Base-by-base conservation (phyloP, 345 rosid species). In the Pistacia atlantica region DNA sequence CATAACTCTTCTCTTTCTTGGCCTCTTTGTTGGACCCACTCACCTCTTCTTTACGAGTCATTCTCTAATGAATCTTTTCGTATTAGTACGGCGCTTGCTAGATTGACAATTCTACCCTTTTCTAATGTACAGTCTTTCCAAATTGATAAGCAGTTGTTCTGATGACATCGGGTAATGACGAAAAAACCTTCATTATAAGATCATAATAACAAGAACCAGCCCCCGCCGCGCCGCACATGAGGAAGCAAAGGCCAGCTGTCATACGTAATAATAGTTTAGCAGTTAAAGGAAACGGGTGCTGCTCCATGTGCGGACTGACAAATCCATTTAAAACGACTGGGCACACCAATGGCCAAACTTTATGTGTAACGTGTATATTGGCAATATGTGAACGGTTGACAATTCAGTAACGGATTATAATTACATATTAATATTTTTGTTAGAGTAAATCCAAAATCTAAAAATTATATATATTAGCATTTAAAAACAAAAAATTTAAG, bases 71-170 rank as follows among this genome's bases (percentile, higher is more conserved):
- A 8, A 3, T 62, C 9, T 14, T 7, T n/a, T 20, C 62, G 33
- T 6, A 58, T 7, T 0, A 31, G 67, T 64, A 64, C 67, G 67
- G 25, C 0, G 49, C 49, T 2, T 37, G 20, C 22, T 0, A 35
- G 13, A 64, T 37, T 64, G 67, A 64, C 48, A 64, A 64, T 37
- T 64, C 22, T 64, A 64, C 11, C 67, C 67, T 2, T 64, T 33
- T 5, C 33, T 31, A 31, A 16, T 9, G 14, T 28, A 11, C 31
- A 11, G 33, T 31, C 33, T 31, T 31, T 61, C 31, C 12, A 61
- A 4, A 48, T 4, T 20, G 69, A 67, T 67, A 20, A 38, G 52
- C 7, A 11, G n/a, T 6, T 33, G 51, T 1, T 25, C 66, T 0
- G 69, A n/a, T 45, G 31, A 9, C 11, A 4, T 22, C 25, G 2